A percentile compares a stretch with the other conserved stretches of the same genome.
Evolutionary conservation across 352 stramenopile genomes (phyloP).

Genomic region (Albugo laibachii): DNA sequence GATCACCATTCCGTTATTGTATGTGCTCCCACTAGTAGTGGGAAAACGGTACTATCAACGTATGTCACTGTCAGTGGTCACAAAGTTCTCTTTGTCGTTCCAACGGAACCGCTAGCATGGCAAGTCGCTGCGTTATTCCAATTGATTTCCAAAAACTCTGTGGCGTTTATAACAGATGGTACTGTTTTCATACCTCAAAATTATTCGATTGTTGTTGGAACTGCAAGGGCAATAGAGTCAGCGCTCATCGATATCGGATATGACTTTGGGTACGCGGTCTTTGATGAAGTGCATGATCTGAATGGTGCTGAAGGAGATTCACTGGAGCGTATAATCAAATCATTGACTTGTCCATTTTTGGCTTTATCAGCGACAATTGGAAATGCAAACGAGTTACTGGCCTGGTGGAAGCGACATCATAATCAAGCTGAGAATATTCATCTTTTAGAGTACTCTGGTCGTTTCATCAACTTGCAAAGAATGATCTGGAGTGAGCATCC

Average conservation of each 20-base stretch:
- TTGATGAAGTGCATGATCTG: constrained; percentile 97
- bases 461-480: constrained; percentile 97
- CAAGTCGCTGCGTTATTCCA: constrained; percentile 98
- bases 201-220: constrained; percentile 90
- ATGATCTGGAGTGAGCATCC: constrained; percentile 83
- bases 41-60: constrained; percentile 89
- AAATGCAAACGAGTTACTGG: constrained; percentile 85
- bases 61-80: constrained; percentile 56
- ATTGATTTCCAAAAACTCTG: constrained; percentile 91
- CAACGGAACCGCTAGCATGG: constrained; percentile 95
- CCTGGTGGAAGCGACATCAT: constrained; percentile 89
- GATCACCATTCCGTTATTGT: constrained; percentile 91
- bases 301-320: constrained; percentile 93
- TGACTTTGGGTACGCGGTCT: constrained; percentile 96
- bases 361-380: constrained; percentile 97
- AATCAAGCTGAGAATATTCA: constrained; percentile 45
- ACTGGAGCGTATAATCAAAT: constrained; percentile 90
- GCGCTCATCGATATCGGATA: constrained; percentile 77
- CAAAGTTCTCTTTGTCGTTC: constrained; percentile 80
- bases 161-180: constrained; percentile 89
- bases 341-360: constrained; percentile 90
- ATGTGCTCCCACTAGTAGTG: constrained; percentile 92
- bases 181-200: constrained; percentile 61
- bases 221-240: constrained; percentile 87
- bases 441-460: constrained; percentile 89